Evolutionary conservation across 2,329 filamentous ascomycete genomes (phyloP), one percentile per base, ranked within the genome.

Genomic region (Aureobasidium subglaciale): DNA sequence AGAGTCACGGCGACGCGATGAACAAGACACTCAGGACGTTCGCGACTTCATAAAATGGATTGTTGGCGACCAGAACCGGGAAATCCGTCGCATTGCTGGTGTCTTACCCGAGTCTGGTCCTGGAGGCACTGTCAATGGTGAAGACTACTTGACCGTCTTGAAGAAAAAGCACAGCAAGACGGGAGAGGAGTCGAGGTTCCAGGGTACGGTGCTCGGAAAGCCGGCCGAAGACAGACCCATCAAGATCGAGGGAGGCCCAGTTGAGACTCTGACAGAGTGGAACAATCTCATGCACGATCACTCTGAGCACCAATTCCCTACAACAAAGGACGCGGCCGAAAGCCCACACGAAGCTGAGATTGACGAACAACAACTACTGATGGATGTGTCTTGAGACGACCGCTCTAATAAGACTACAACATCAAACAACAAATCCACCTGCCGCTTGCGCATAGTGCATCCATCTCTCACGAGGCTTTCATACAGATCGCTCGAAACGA

Each of bases 151-250:
- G 50, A 75, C 70, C 18, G 69, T 84, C 4, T 75, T 97, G 38
- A 96, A 95, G 71, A 93, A 91, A 73, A 96, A 95, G 67, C 88
- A 95, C 70, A 90, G 86, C 73, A 95, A 93, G 64, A 88, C 87
- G 1, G 88, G 87, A 59, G 90, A 95, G 65, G 90, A 95, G 65
- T 85, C 86, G 9, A 86, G 92, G 64, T 95, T 90, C 69, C 83
- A 86, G 62, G 90, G 89, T 27, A 96, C 92, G 0, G 80, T 93
- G 0, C 76, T 97, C 10, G 92, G 92, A 4, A 85, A 85, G 61
- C 76, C 79, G 41, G 80, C 79, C 46, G 89, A 95, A 62, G 80
- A 85, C 56, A 83, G 82, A 64, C 81, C 86, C 7, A 75, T 96
- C 25, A 76, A 85, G 50, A 85, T 95, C 50, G 90, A 95, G 68